Evolutionary conservation across 352 stramenopile genomes (phyloP), one percentile per base, ranked within the genome.

Genomic region (Phytopythium delawarense): DNA sequence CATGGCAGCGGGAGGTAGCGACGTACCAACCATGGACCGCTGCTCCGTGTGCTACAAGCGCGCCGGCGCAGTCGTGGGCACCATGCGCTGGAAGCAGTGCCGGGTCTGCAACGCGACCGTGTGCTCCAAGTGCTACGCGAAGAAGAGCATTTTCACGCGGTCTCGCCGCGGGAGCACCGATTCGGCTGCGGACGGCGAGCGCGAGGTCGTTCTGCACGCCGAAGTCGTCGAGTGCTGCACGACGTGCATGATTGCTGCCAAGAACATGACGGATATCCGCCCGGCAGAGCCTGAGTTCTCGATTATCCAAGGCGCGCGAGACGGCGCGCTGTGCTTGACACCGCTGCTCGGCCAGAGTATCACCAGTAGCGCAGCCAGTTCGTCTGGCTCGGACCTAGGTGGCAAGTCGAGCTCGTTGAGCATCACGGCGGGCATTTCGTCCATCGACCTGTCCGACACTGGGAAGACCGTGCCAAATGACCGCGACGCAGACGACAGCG

Each of bases 191-290:
- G 32, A 56, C 30, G 30, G 28, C 8, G 18, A 56, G 28, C 25
- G 50, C 25, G 50, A 56, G 13, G 25, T 56, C 20, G 18, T 15
- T 16, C 50, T 56, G 13, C 50, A 18, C 13, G 34, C 50, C 28
- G 50, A 56, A 15, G 52, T 63, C 23, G 67, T 79, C 16, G n/a
- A 59, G 2, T 75, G 75, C 53, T 84, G 76, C 57, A 65, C 73
- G 21, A 71, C 56, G 25, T 83, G 75, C 54, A 64, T 72, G 21
- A 40, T 71, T n/a, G 66, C 70, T 30, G 72, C 72, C 42, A 68
- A 67, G 32, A 61, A 60, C n/a, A 69, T 75, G 71, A 65, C 63
- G 11, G 35, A 70, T 4, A 48, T 76, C 6, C 71, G 50, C 8
- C 67, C 67, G 1, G 58, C 64, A 1, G 62, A 78, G 35, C 50